Evolutionary conservation across 495 filamentous ascomycete species (phyloP), one percentile per base, ranked within the genome.

Genomic region (Viridothelium virens): DNA sequence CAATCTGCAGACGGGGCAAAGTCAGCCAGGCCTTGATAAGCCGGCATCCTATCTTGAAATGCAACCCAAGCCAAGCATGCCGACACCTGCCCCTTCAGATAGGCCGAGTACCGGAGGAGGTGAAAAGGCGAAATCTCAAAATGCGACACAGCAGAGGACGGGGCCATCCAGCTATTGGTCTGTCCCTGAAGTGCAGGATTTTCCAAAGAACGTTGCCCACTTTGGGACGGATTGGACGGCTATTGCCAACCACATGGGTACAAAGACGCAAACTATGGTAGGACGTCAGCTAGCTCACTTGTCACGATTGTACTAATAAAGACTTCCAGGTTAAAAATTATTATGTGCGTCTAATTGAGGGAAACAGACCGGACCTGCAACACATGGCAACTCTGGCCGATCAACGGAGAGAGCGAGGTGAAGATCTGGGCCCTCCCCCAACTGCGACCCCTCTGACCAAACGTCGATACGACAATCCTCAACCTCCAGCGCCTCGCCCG

Each of bases 121-220:
- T 7, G 53, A 59, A 36, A 59, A 59, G 53, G 18, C 14, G 31
- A 59, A 59, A 59, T 14, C 53, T 11, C n/a, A 33, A 31, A 31
- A 31, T 10, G 31, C 38, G 12, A 53, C 38, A 31, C 53, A 65
- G 34, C 66, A 61, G 16, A 66, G 65, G 46, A 82, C 66, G 70
- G 81, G 69, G 53, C 77, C 91, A 6, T 96, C 91, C 1, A 97
- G 94, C 73, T 98, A 98, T 76, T 98, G 94, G 94, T 97, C 93
- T 68, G 94, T 97, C 34, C 87, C 89, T 2, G 94, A 98, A 74
- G 84, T 89, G 39, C 86, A 79, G 33, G 91, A 96, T 73, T 97
- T 98, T 72, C 86, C 86, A 1, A 81, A 80, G 36, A 77, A 92
- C 63, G 79, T 97, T 56, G 84, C 79, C 61, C 84, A 93, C 64